Evolutionary conservation across 2,329 filamentous ascomycete genomes (phyloP), one percentile per base, ranked within the genome.

Genomic region (Rhinocladiella mackenziei): DNA sequence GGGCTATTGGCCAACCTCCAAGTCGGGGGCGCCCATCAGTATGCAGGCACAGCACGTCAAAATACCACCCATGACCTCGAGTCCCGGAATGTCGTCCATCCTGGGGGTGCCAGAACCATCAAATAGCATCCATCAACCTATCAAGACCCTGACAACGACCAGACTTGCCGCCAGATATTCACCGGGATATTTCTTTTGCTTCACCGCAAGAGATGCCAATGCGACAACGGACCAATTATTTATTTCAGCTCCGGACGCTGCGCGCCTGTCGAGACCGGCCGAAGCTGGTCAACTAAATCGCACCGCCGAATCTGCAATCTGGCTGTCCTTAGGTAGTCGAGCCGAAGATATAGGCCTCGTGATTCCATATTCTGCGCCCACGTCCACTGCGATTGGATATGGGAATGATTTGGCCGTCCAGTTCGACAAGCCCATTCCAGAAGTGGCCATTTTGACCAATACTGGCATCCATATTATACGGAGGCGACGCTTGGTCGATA

Each of bases 11-110:
- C 73, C 79, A 20, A 76, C 75, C 10, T 76, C 77, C 15, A 73
- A 77, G 14, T 75, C 78, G 5, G 82, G 75, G 45, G 81, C 86
- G 0, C 89, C 92, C 1, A 89, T 86, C 57, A 96, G 88, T 66
- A 96, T 98, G 88, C 89, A 96, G 65, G 81, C 96, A n/a, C 85
- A 94, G 56, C 92, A 94, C 60, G 87, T 98, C 65, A 94, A 92
- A 61, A 94, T 95, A 47, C 92, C 94, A 1, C 92, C 92, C 0
- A 65, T 71, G 65, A 56, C 54, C 51, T 37, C 47, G 55, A 40
- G 50, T 50, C 51, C 58, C 54, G 54, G 48, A 43, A 54, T 58
- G 39, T 38, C 55, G 37, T 54, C 48, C 54, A 51, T 37, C 57
- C 59, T 48, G 55, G 26, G 25, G 19, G 46, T 30, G 9, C 13